These are phyloP conservation scores for Guadua angustifolia DNA, from an alignment of 176 grass and related monocot species.

Conservation along the genomic window DNA sequence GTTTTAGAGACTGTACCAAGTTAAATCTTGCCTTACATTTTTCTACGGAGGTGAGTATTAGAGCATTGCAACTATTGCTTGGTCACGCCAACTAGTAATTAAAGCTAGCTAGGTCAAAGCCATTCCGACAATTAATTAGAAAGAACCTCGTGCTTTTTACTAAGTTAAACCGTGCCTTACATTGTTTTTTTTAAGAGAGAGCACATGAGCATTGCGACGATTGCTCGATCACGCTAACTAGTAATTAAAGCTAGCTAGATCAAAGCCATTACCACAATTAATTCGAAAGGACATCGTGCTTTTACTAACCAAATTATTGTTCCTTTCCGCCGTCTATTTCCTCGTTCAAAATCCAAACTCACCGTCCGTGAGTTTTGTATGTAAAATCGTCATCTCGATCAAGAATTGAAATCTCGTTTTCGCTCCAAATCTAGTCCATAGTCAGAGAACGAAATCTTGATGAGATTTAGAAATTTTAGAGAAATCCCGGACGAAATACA, in stretches of 20 bases:
- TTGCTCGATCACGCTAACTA: not conserved
- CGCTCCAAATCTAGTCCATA: too few species aligned
- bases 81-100: not conserved
- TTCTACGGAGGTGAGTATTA: too few species aligned
- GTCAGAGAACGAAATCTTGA: too few species aligned
- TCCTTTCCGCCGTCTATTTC: not conserved
- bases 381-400: not conserved
- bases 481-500: too few species aligned
- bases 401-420: too few species aligned
- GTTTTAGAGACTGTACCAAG: too few species aligned
- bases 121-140: too few species aligned
- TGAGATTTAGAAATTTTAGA: too few species aligned
- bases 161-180: too few species aligned
- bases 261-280: not conserved
- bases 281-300: not conserved
- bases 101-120: too few species aligned
- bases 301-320: not conserved
- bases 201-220: not conserved
- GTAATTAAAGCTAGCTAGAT: not conserved
- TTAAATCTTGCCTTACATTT: too few species aligned
- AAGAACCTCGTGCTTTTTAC: not conserved
- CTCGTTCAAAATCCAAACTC: not conserved
- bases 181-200: too few species aligned
- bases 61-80: not conserved
- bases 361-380: not conserved